A percentile compares a stretch with the other conserved stretches of the same genome.
Conservation (phyloP, 1,139 yeast species). For the Candida freyschussii region DNA sequence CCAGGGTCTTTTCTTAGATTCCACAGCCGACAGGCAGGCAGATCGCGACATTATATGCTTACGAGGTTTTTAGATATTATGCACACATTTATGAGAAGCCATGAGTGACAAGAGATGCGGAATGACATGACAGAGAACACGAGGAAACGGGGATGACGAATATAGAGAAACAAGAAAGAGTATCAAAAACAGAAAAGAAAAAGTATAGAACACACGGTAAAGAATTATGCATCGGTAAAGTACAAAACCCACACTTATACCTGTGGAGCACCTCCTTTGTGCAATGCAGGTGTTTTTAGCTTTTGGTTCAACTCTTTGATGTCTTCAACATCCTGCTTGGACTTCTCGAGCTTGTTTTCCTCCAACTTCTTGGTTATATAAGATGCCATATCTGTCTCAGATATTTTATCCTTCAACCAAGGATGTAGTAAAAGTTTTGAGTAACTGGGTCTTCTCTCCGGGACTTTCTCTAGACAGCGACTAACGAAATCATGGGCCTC, state of each 20-base stretch:
- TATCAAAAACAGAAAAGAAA: background rate
- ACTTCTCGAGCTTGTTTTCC: slow-evolving; percentile 29
- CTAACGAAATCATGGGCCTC: slow-evolving; percentile 80
- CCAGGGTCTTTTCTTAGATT: too few species aligned
- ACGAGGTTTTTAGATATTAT: too few species aligned
- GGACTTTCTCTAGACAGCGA: slow-evolving; percentile 75
- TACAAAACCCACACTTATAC: slow-evolving; percentile 1
- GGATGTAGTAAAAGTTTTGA: slow-evolving; percentile 70
- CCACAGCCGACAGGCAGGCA: too few species aligned
- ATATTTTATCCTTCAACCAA: slow-evolving; percentile 61
- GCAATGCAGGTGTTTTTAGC: slow-evolving; percentile 26
- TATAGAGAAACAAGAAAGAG: too few species aligned
- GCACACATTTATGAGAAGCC: too few species aligned
- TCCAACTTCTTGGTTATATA: slow-evolving; percentile 34
- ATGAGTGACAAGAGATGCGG: too few species aligned
- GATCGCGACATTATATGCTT: too few species aligned
- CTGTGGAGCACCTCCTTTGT: slow-evolving; percentile 25
- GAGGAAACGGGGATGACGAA: too few species aligned
- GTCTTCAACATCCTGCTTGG: slow-evolving; percentile 23
- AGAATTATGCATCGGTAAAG: background rate
- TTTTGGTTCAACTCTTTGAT: slow-evolving; percentile 22
- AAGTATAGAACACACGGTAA: background rate
- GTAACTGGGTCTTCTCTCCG: slow-evolving; percentile 80
- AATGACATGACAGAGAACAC: too few species aligned
- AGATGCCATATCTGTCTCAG: slow-evolving; percentile 32